A percentile compares a stretch with the other conserved stretches of the same genome.
phyloP scores from a whole-genome alignment of 1,284 basidiomycete genomes.

The Tilletia setariae region DNA sequence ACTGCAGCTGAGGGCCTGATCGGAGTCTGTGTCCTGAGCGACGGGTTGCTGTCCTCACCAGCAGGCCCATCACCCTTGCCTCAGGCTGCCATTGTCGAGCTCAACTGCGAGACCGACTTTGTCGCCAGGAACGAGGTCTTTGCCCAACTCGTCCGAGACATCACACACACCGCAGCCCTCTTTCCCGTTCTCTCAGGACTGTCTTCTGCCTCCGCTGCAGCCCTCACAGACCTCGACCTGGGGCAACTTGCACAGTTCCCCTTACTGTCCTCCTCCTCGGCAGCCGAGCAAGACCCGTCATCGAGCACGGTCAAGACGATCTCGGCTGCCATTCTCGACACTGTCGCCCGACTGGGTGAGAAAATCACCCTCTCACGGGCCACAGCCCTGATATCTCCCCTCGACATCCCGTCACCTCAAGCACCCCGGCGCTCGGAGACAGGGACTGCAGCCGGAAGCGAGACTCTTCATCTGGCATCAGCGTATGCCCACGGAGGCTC shows the following conservation, averaged over 20 bases:
- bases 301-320: slow-evolving; percentile 60
- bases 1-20: slow-evolving; percentile 75
- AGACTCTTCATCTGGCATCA: slow-evolving; percentile 65
- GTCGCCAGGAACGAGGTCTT: slow-evolving; percentile 86
- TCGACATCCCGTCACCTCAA: slow-evolving; percentile 39
- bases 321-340: slow-evolving; percentile 70
- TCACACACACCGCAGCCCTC: slow-evolving; percentile 82
- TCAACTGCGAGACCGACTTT: slow-evolving; percentile 97
- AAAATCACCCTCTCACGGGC: slow-evolving; percentile 78
- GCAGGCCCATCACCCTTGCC: slow-evolving; percentile 27
- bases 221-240: slow-evolving; percentile 29
- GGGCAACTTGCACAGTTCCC: slow-evolving; percentile 52
- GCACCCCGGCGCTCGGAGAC: slow-evolving; percentile 19
- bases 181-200: slow-evolving; percentile 61
- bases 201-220: background rate
- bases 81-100: slow-evolving; percentile 80
- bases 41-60: slow-evolving; percentile 57
- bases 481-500: slow-evolving; percentile 72
- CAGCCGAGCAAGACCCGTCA: slow-evolving; percentile 44
- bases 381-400: slow-evolving; percentile 64
- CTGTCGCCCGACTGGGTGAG: slow-evolving; percentile 82
- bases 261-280: slow-evolving; percentile 31
- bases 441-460: slow-evolving; percentile 19
- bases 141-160: slow-evolving; percentile 69
- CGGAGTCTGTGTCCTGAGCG: slow-evolving; percentile 69